A percentile compares a stretch with the other conserved stretches of the same genome.
Evolutionary conservation across 495 filamentous ascomycete species (phyloP).

Genomic region (Penicillium crystallinum): DNA sequence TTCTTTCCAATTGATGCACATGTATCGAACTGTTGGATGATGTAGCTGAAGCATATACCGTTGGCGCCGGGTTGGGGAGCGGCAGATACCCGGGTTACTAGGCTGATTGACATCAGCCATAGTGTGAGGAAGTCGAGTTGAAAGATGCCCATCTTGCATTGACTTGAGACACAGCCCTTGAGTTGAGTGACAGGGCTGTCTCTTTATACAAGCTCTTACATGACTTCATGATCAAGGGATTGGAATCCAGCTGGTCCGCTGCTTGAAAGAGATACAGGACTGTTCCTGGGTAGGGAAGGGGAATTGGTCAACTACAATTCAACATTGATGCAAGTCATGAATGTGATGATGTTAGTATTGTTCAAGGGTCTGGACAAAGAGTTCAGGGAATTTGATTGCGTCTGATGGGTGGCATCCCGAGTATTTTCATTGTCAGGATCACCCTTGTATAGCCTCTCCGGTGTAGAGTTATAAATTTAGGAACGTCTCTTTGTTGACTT

Average conservation of each 20-base stretch:
- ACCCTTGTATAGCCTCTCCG: background rate
- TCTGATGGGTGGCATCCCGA: background rate
- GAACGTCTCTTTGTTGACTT: background rate
- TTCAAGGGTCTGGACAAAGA: background rate
- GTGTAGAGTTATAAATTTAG: background rate
- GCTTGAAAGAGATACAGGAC: background rate
- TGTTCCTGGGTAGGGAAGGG: background rate
- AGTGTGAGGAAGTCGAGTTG: background rate
- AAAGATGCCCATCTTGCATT: background rate
- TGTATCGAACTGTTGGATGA: constrained; percentile 2
- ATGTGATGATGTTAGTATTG: background rate
- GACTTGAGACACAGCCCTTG: background rate
- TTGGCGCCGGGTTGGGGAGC: background rate
- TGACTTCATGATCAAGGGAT: background rate
- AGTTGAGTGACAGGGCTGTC: background rate
- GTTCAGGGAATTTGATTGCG: background rate
- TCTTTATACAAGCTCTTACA: background rate
- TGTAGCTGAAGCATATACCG: background rate
- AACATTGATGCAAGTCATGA: background rate
- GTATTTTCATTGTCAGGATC: background rate
- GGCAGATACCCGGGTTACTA: background rate
- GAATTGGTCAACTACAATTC: background rate
- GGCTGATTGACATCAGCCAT: background rate
- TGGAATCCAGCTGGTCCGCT: background rate
- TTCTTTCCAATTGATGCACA: constrained; percentile 5